Conservation (phyloP, 352 stramenopile species). For the Globisporangium nunn region DNA sequence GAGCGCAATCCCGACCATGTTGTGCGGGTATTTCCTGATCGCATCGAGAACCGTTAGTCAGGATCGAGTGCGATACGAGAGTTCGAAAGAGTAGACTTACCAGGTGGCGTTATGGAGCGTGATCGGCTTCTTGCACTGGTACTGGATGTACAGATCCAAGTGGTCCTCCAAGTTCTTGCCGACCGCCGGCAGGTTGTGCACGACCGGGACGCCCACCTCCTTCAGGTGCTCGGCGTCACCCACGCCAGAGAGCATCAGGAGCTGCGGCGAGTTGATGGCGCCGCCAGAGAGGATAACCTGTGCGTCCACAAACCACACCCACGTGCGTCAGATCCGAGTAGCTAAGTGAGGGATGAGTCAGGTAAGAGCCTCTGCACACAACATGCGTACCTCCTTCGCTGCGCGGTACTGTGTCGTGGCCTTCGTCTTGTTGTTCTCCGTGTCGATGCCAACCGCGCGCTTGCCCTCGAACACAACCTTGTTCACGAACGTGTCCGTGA, state of each 20-base stretch:
- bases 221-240: slow-evolving; percentile 70
- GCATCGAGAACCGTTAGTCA: background rate
- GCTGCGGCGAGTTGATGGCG: slow-evolving; percentile 84
- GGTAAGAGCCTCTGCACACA: background rate
- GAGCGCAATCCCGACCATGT: slow-evolving; percentile 80
- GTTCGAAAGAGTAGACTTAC: slow-evolving; percentile 13
- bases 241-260: slow-evolving; percentile 86
- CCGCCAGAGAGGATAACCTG: slow-evolving; percentile 80
- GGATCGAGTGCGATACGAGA: background rate
- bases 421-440: slow-evolving; percentile 57
- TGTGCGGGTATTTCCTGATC: slow-evolving; percentile 74
- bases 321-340: background rate
- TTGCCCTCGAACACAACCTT: slow-evolving; percentile 82
- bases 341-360: background rate
- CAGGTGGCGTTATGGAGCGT: slow-evolving; percentile 88
- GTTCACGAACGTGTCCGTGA: slow-evolving; percentile 80
- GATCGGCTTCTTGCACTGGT: slow-evolving; percentile 84
- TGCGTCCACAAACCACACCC: background rate
- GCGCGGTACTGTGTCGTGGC: slow-evolving; percentile 39
- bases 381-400: slow-evolving; percentile 51
- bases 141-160: slow-evolving; percentile 86
- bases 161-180: slow-evolving; percentile 89
- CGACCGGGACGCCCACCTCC: slow-evolving; percentile 61
- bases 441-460: slow-evolving; percentile 68
- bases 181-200: slow-evolving; percentile 73